Evolutionary conservation across 2,329 filamentous ascomycete genomes (phyloP).

Genomic region (Chrysoporthe cubensis): DNA sequence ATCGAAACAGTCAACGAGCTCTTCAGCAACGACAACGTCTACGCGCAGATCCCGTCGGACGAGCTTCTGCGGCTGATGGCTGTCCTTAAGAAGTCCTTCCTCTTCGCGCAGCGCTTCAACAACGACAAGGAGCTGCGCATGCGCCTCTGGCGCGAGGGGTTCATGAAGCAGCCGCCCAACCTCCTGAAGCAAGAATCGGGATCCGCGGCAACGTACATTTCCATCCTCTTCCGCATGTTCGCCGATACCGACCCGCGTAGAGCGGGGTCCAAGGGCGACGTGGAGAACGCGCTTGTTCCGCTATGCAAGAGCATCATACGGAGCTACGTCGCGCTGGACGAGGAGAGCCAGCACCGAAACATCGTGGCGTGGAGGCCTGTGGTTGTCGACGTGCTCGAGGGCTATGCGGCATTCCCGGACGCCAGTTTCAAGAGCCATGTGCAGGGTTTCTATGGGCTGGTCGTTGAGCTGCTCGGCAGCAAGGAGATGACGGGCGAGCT

Average conservation of each 20-base stretch:
- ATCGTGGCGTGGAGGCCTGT: conserved; percentile 97
- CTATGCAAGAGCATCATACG: conserved; percentile 93
- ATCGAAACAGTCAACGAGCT: conserved; percentile 99
- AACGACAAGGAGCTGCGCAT: conserved; percentile 95
- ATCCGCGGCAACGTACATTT: conserved; percentile 90
- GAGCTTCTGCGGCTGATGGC: conserved; percentile 93
- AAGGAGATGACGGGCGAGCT: conserved; percentile 83
- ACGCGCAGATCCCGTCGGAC: conserved; percentile 85
- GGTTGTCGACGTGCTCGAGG: conserved; percentile 94
- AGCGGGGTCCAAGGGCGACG: conserved; percentile 76
- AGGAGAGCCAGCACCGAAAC: conserved; percentile 95
- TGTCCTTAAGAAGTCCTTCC: conserved; percentile 91
- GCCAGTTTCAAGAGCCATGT: conserved; percentile 81
- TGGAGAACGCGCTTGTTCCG: conserved; percentile 89
- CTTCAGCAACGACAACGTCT: conserved; percentile 96
- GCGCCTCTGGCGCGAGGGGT: conserved; percentile 93
- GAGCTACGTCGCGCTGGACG: conserved; percentile 83
- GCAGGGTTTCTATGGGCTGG: conserved; percentile 81
- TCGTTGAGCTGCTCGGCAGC: conserved; percentile 74
- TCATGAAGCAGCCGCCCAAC: conserved; percentile 99
- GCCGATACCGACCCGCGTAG: conserved; percentile 85
- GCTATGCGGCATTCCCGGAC: conserved; percentile 81
- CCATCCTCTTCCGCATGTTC: conserved; percentile 97
- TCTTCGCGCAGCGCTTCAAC: conserved; percentile 97
- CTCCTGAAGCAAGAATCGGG: conserved; percentile 96